Percentiles rank a stretch among this genome's conserved stretches.
Evolutionary conservation across 257 asterid genomes (phyloP).

Genomic region (Anisodus acutangulus): DNA sequence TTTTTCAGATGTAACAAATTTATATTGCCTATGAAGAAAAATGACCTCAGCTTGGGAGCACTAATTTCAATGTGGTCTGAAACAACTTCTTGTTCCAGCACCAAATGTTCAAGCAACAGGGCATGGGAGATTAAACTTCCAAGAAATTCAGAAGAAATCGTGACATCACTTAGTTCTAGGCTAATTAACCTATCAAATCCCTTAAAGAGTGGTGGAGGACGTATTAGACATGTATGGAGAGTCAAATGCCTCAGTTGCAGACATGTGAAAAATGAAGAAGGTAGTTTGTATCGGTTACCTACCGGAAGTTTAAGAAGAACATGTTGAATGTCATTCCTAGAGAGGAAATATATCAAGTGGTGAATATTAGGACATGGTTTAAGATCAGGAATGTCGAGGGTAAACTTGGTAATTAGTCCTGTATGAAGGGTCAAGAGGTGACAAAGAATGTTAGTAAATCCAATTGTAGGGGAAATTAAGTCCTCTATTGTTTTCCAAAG

Average conservation of each 20-base stretch:
- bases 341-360: background rate
- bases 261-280: background rate
- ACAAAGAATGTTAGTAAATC: background rate
- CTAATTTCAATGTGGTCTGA: background rate
- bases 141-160: background rate
- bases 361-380: background rate
- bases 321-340: background rate
- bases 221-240: background rate
- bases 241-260: background rate
- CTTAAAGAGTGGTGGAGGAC: background rate
- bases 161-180: background rate
- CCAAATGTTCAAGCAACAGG: background rate
- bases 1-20: background rate
- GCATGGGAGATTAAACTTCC: background rate
- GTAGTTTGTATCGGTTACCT: background rate
- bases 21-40: background rate
- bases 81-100: background rate
- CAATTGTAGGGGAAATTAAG: background rate
- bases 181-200: background rate
- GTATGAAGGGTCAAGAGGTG: background rate
- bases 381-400: background rate
- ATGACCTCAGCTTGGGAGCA: background rate
- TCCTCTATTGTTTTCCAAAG: background rate
- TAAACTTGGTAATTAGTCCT: background rate
- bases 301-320: background rate